Base-by-base conservation (phyloP, 2,329 filamentous ascomycete genomes). In the Rhynchosporium graminicola region DNA sequence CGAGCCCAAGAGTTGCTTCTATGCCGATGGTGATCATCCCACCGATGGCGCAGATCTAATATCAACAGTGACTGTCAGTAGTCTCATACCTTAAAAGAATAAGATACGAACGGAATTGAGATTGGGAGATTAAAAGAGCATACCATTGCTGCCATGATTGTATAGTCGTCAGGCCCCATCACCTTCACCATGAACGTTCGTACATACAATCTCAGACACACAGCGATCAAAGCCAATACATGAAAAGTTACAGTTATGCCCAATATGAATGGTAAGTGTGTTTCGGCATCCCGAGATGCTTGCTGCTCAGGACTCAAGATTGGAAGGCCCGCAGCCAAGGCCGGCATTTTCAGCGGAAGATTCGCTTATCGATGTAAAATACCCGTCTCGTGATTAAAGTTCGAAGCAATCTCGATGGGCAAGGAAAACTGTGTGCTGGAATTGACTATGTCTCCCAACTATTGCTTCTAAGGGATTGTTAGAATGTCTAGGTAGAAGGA, bases 131-230 rank as follows among this genome's bases (percentile, higher is more conserved):
- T 40, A 13, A 20, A 20, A 31, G 42, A 13, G 73, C 73, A 65
- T 67, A 81, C 74, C 72, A 76, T 73, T 8, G 79, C 76, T 3
- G 71, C 58, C 0, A 78, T 57, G 70, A 82, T 82, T 4, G 77
- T 63, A 59, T 74, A 77, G 67, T 83, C 80, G 70, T 83, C 80
- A 6, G 70, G 55, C 1, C 80, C 79, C 54, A 80, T 72, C 20
- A 77, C 76, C 46, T 77, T 78, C 38, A 82, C 70, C 70, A 82
- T 77, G 10, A 69, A 65, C 8, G 72, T 59, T 36, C 80, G 74
- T 28, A 81, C 79, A 65, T 78, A 80, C 45, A 76, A 71, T 51
- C 78, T 73, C 9, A 77, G 66, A 7, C 74, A 8, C 4, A 79
- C 76, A 0, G 75, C 63, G 1, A 77, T 12, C 2, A 73, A 62